These are phyloP conservation scores for Pseudomonodictys pantanalensis DNA, from an alignment of 495 filamentous ascomycete genomes.

Conservation along the genomic window DNA sequence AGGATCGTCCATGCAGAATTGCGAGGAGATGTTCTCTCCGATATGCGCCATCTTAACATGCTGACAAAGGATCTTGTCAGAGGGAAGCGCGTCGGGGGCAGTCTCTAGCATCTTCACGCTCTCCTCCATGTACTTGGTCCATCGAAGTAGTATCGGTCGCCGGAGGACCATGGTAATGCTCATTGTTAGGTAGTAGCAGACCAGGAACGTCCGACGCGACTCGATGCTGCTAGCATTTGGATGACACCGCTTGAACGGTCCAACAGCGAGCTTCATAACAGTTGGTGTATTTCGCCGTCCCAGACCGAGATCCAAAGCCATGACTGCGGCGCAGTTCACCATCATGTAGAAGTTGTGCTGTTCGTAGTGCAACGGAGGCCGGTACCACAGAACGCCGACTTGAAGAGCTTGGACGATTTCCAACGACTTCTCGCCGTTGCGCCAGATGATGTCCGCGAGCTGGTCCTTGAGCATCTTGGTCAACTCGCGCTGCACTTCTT, in stretches of 20 bases:
- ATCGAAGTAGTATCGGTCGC: slow-evolving; percentile 77
- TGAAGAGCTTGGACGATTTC: slow-evolving; percentile 82
- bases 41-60: slow-evolving; percentile 75
- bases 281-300: slow-evolving; percentile 47
- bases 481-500: slow-evolving; percentile 45
- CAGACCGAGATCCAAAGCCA: slow-evolving; percentile 86
- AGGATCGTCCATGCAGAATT: slow-evolving; percentile 75
- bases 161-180: slow-evolving; percentile 68
- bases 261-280: slow-evolving; percentile 46
- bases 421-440: slow-evolving; percentile 76
- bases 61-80: slow-evolving; percentile 71
- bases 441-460: slow-evolving; percentile 70
- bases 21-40: slow-evolving; percentile 72
- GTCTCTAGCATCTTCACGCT: slow-evolving; percentile 71
- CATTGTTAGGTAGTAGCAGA: slow-evolving; percentile 72
- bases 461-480: slow-evolving; percentile 68
- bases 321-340: slow-evolving; percentile 75
- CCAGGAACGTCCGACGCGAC: slow-evolving; percentile 72
- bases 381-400: slow-evolving; percentile 51
- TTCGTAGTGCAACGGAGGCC: slow-evolving; percentile 75
- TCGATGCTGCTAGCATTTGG: slow-evolving; percentile 67
- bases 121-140: slow-evolving; percentile 82
- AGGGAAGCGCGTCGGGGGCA: slow-evolving; percentile 65
- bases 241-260: slow-evolving; percentile 26
- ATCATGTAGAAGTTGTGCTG: slow-evolving; percentile 91